Conservation (phyloP, 768 basidiomycete genomes). For the Termitomyces sp. region DNA sequence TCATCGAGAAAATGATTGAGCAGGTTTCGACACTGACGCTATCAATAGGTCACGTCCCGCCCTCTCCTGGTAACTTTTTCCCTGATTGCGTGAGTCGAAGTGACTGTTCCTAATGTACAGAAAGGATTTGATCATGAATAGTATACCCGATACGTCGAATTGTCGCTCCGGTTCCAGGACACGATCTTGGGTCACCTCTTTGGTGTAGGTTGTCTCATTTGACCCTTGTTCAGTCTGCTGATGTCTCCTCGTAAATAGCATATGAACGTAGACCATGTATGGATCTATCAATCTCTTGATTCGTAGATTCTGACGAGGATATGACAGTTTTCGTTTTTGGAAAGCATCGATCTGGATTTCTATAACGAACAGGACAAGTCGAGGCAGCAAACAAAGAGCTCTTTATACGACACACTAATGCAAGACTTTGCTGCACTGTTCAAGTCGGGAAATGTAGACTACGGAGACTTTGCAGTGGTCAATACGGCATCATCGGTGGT, state of each 20-base stretch:
- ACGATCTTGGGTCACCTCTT: conserved; percentile 83
- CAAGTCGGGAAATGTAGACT: conserved; percentile 41
- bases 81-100: conserved; percentile 68
- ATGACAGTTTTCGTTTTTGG: conserved; percentile 49
- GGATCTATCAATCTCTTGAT: conserved; percentile 2
- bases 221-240: conserved; percentile 21
- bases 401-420: conserved; percentile 53
- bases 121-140: conserved; percentile 16
- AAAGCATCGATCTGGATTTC: conserved; percentile 49
- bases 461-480: conserved; percentile 67
- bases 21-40: conserved; percentile 3
- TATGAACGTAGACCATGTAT: conserved; percentile 81
- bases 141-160: conserved; percentile 66
- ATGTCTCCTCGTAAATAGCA: conserved; percentile 36
- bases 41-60: conserved; percentile 75
- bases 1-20: neutral
- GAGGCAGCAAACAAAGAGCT: conserved; percentile 11
- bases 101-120: conserved; percentile 1
- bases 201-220: conserved; percentile 49
- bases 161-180: conserved; percentile 81
- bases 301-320: conserved; percentile 6
- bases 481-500: conserved; percentile 81
- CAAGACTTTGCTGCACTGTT: conserved; percentile 64
- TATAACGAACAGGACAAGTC: conserved; percentile 19
- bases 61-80: conserved; percentile 74